Base-by-base conservation (phyloP, 108 stramenopile species). In the Stephanodiscus minutulus region DNA sequence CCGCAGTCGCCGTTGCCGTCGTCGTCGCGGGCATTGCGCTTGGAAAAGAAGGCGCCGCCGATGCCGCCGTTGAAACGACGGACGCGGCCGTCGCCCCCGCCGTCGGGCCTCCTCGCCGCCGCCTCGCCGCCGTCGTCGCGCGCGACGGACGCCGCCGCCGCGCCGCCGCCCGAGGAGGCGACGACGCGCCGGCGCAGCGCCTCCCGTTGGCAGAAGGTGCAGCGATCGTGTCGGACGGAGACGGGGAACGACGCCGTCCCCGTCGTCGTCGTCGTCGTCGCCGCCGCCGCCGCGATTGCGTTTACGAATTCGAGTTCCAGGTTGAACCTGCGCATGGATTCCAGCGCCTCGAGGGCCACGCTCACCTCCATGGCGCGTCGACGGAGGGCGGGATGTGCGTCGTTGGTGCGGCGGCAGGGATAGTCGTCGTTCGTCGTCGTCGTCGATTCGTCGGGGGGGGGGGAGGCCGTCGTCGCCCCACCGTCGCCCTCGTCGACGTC, bases 251-350 rank as follows among this genome's bases (percentile, higher is more conserved):
- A 4, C 31, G 31, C 31, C 31, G 3, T 33, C 20, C n/a, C n/a
- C n/a, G 31, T 2, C 5, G 5, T 33, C 31, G 31, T 5, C 31
- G 3, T 33, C 20, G n/a, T 7, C 7, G 35, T 50, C 9, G 41
- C 0, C 3, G 33, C 55, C 27, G 29, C 13, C 36, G 71, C 55
- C 33, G 70, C 20, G 2, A 22, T 27, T 0, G 57, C 67, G 18
- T 39, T 17, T 3, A 54, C 59, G 54, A 81, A 88, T 66, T 86
- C 86, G 20, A 91, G 72, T 64, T 87, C 77, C 6, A 91, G 56
- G 61, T 91, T 91, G 46, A 74, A 70, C 49, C 70, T 62, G 29
- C 90, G 76, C 82, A 91, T 85, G 27, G 60, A 70, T 48, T 91
- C 90, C 7, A 86, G 43, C 17, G 82, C 54, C 56, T 82, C 84